Conservation (phyloP, 208 protist genomes). For the Trypanosoma caninum region DNA sequence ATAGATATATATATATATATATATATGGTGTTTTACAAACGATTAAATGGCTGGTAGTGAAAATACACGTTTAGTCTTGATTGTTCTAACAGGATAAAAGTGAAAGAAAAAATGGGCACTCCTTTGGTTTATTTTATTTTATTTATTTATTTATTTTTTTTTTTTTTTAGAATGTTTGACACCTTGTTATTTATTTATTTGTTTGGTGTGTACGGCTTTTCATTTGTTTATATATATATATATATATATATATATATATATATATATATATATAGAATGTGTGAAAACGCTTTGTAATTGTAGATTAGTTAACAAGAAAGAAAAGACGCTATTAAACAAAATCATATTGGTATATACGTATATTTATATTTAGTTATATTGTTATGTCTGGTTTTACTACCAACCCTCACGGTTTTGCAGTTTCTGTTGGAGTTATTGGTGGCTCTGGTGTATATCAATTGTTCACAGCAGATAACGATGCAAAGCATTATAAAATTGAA, state of each 20-base stretch:
- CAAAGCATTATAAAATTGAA: constrained; percentile 53
- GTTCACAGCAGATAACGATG: constrained; percentile 42
- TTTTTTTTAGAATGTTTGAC: constrained; percentile 10
- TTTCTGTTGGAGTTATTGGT: constrained; percentile 81
- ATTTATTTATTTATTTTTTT: constrained; percentile 18
- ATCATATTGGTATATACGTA: not conserved
- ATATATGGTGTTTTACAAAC: too few relatives aligned
- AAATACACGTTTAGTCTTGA: too few relatives aligned
- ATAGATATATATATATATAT: too few relatives aligned
- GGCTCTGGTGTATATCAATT: constrained; percentile 85
- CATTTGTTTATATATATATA: too few relatives aligned
- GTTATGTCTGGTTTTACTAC: too few relatives aligned
- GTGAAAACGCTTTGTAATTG: not conserved
- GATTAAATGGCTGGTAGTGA: too few relatives aligned
- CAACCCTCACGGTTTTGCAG: constrained; percentile 46
- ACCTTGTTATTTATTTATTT: constrained; percentile 14
- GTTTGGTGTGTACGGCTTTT: too few relatives aligned
- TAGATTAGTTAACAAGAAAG: not conserved
- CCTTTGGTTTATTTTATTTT: constrained; percentile 16
- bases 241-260: too few relatives aligned
- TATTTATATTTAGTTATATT: too few relatives aligned
- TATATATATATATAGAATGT: too few relatives aligned
- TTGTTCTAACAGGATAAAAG: not conserved
- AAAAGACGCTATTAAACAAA: constrained; percentile 5
- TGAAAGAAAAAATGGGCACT: constrained; percentile 15